Percentiles rank a stretch among this genome's conserved stretches.
Evolutionary conservation across 2,329 filamentous ascomycete species (phyloP).

Genomic region (Phoma sp.): DNA sequence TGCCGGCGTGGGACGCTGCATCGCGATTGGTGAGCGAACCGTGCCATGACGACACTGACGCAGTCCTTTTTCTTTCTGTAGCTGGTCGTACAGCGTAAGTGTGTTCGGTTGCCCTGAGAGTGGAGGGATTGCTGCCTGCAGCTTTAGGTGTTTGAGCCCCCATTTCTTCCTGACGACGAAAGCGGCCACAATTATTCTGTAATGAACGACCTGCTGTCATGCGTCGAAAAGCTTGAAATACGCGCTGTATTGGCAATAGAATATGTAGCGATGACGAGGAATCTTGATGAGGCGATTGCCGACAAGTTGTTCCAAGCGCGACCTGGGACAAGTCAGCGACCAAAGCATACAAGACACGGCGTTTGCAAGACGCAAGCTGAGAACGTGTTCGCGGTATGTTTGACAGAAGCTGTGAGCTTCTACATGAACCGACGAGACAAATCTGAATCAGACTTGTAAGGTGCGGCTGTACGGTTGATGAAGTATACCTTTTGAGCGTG

Average conservation of each 20-base stretch:
- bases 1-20: conserved; percentile 17
- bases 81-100: conserved; percentile 23
- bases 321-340: conserved; percentile 46
- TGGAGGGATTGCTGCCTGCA: conserved; percentile 33
- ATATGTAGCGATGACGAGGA: conserved; percentile 31
- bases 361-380: conserved; percentile 49
- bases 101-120: conserved; percentile 26
- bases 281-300: conserved; percentile 35
- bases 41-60: conserved; percentile 33
- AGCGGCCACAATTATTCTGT: conserved; percentile 29
- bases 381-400: conserved; percentile 47
- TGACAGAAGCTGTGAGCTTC: conserved; percentile 39
- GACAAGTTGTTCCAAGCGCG: conserved; percentile 39
- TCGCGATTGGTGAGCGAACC: conserved; percentile 27
- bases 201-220: conserved; percentile 35
- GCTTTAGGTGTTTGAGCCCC: conserved; percentile 38
- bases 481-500: conserved; percentile 44
- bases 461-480: conserved; percentile 31
- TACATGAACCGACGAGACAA: conserved; percentile 40
- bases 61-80: conserved; percentile 23
- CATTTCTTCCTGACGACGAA: conserved; percentile 36
- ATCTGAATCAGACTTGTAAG: conserved; percentile 44
- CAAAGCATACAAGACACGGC: conserved; percentile 48
- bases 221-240: conserved; percentile 21
- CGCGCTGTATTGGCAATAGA: conserved; percentile 22